These are phyloP conservation scores for Fraxinus sp. DNA, from an alignment of 305 asterid genomes.

Conservation along the genomic window DNA sequence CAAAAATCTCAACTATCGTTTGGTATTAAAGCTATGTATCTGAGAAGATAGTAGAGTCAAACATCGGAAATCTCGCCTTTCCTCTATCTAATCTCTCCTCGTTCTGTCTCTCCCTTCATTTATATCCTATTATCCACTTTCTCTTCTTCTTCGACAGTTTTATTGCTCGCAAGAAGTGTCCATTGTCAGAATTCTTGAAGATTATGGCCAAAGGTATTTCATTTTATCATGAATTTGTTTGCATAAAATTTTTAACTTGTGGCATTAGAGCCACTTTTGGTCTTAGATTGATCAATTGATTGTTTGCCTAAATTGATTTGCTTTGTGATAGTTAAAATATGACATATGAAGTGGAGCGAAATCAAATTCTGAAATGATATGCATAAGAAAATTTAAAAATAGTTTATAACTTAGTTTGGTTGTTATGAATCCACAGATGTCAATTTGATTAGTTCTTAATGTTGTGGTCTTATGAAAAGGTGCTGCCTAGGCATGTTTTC, in stretches of 20 bases:
- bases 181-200: not conserved
- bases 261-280: not conserved
- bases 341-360: not conserved
- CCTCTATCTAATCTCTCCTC: not conserved
- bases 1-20: not conserved
- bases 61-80: not conserved
- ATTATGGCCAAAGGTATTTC: not conserved
- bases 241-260: not conserved
- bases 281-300: not conserved
- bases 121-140: not conserved
- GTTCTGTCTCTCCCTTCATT: not conserved
- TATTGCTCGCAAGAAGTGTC: not conserved
- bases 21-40: not conserved
- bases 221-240: not conserved
- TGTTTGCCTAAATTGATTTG: not conserved
- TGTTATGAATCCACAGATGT: not conserved
- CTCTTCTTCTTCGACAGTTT: not conserved
- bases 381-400: not conserved
- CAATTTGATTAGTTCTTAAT: not conserved
- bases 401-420: not conserved
- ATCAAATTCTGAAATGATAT: not conserved
- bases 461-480: not conserved
- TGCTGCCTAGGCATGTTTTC: not conserved
- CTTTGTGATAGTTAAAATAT: not conserved
- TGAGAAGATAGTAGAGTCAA: not conserved